Conservation (phyloP, 1,284 basidiomycete genomes). For the Trametes pubescens region DNA sequence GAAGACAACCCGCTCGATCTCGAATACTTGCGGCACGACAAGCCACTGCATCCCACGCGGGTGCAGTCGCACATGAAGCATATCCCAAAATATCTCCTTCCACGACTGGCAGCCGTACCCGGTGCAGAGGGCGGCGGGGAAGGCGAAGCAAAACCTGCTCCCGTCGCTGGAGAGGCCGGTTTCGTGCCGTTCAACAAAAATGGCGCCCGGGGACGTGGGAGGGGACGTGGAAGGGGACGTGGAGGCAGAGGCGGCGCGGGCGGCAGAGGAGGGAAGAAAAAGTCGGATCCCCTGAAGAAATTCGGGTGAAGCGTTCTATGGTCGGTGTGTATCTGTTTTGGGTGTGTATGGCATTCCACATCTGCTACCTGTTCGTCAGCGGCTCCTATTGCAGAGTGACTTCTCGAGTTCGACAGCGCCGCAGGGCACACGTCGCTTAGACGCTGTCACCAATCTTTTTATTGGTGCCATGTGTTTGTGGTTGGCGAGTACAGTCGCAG, state of each 20-base stretch:
- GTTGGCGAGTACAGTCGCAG: too few species aligned
- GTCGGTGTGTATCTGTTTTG: conserved; percentile 1
- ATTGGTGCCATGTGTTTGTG: too few species aligned
- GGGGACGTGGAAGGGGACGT: conserved; percentile 59
- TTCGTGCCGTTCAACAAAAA: conserved; percentile 81
- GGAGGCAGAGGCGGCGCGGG: conserved; percentile 43
- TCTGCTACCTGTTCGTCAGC: background rate
- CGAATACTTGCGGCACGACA: conserved; percentile 94
- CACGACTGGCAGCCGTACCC: conserved; percentile 71
- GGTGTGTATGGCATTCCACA: background rate
- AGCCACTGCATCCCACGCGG: conserved; percentile 88
- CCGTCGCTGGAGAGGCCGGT: conserved; percentile 44
- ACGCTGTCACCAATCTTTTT: too few species aligned
- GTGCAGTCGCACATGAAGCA: conserved; percentile 96
- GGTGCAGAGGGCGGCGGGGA: conserved; percentile 45
- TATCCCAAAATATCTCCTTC: conserved; percentile 93
- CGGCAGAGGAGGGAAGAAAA: conserved; percentile 65
- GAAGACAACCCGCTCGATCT: conserved; percentile 97
- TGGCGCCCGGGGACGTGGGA: conserved; percentile 48
- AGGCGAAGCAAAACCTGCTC: conserved; percentile 31
- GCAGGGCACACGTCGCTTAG: too few species aligned
- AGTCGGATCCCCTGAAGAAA: conserved; percentile 80
- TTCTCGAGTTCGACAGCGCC: too few species aligned
- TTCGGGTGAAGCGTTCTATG: conserved; percentile 52
- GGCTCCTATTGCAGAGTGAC: too few species aligned